Evolutionary conservation across 2,329 filamentous ascomycete species (phyloP).

Genomic region (Coleophoma eucalyptorum): DNA sequence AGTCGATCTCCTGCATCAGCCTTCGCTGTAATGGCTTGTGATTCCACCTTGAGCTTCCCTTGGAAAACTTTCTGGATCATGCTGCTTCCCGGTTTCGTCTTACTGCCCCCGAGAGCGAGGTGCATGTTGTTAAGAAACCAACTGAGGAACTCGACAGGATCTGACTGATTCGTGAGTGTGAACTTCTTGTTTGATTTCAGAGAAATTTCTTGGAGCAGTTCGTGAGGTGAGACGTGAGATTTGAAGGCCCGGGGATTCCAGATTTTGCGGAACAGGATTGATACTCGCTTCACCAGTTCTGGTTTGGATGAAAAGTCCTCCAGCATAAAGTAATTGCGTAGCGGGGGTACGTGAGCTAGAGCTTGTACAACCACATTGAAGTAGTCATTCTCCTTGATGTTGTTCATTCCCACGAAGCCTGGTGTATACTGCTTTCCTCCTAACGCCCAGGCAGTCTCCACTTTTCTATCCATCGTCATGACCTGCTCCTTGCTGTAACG

Average conservation of each 20-base stretch:
- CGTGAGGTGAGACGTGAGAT: conserved; percentile 93
- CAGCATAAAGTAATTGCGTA: conserved; percentile 89
- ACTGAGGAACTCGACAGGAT: conserved; percentile 92
- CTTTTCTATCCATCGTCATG: conserved; percentile 66
- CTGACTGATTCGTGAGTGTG: conserved; percentile 84
- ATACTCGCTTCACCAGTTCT: conserved; percentile 84
- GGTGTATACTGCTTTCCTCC: conserved; percentile 82
- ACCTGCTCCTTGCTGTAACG: conserved; percentile 80
- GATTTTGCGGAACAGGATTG: conserved; percentile 89
- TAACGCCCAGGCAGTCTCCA: conserved; percentile 69
- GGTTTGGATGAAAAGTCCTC: conserved; percentile 72
- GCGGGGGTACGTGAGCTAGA: conserved; percentile 80
- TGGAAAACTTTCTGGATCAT: conserved; percentile 94
- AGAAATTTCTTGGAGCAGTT: conserved; percentile 91
- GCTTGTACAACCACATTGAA: conserved; percentile 93
- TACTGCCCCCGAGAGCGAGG: conserved; percentile 83
- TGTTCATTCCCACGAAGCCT: conserved; percentile 98
- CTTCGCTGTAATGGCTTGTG: conserved; percentile 87
- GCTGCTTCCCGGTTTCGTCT: conserved; percentile 77
- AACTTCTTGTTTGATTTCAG: conserved; percentile 89
- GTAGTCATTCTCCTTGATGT: conserved; percentile 99
- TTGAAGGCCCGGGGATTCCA: conserved; percentile 98
- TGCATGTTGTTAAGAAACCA: conserved; percentile 98
- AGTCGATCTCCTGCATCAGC: conserved; percentile 83
- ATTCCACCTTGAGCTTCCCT: conserved; percentile 86